Conservation (phyloP, 2,329 filamentous ascomycete species). For the Xylaria sp. region DNA sequence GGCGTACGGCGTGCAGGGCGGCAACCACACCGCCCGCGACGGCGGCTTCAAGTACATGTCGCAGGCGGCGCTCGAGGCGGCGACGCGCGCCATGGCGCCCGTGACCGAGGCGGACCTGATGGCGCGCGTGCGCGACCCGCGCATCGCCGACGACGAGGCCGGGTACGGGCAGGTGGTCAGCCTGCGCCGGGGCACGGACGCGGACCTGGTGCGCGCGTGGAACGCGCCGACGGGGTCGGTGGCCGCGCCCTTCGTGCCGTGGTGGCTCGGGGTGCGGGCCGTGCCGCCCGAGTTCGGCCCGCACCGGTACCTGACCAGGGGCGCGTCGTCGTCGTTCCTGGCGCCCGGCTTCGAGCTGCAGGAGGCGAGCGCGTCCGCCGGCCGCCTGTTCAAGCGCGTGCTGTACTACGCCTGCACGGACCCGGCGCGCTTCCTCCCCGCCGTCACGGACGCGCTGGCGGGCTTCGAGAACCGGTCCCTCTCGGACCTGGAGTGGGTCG, state of each 20-base stretch:
- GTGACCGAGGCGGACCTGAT: constrained; percentile 53
- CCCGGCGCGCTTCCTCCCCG: constrained; percentile 26
- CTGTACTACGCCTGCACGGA: constrained; percentile 36
- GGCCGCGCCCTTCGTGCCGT: constrained; percentile 33
- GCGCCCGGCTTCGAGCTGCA: constrained; percentile 33
- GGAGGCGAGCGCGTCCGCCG: constrained; percentile 32
- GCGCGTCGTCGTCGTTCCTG: constrained; percentile 32
- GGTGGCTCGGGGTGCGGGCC: constrained; percentile 32
- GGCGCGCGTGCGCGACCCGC: constrained; percentile 36
- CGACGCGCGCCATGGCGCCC: constrained; percentile 45
- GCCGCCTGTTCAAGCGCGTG: constrained; percentile 34
- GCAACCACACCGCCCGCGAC: constrained; percentile 27
- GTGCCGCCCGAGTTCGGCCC: constrained; percentile 33
- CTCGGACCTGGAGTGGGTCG: constrained; percentile 27
- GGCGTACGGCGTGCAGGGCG: constrained; percentile 29
- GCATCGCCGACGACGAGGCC: constrained; percentile 33
- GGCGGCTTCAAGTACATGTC: constrained; percentile 38
- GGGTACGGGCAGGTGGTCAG: constrained; percentile 35
- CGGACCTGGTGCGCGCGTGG: constrained; percentile 32
- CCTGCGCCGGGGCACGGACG: constrained; percentile 22
- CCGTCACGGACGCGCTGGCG: constrained; percentile 31
- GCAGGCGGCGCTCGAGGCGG: constrained; percentile 30
- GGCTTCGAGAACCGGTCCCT: constrained; percentile 29
- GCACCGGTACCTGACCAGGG: constrained; percentile 35
- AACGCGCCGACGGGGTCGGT: constrained; percentile 33